These are phyloP conservation scores for Aspergillus indologenus DNA, from an alignment of 495 filamentous ascomycete genomes.

Conservation along the genomic window DNA sequence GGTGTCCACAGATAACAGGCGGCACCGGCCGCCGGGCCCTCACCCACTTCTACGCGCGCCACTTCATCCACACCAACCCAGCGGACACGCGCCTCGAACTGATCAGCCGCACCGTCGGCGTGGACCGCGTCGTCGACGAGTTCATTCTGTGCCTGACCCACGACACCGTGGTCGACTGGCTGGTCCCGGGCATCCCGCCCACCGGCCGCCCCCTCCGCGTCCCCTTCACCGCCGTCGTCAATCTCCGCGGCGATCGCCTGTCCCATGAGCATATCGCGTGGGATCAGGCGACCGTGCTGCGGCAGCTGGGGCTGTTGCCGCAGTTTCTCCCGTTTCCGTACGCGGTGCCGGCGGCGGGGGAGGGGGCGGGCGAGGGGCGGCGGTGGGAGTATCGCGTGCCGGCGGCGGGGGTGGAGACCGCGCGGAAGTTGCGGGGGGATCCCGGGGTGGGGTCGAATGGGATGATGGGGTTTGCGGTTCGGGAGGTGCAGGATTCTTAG, in stretches of 20 bases:
- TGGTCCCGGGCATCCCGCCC: constrained; percentile 67
- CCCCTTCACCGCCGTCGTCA: constrained; percentile 66
- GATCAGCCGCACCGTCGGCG: constrained; percentile 60
- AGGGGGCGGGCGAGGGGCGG: constrained; percentile 34
- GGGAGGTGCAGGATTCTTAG: constrained; percentile 27
- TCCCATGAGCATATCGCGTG: constrained; percentile 77
- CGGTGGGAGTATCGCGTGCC: constrained; percentile 65
- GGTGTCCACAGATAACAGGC: constrained; percentile 47
- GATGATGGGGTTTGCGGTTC: constrained; percentile 50
- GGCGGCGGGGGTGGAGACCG: constrained; percentile 61
- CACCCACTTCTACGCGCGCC: constrained; percentile 58
- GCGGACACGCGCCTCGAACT: constrained; percentile 57
- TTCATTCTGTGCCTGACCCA: constrained; percentile 59
- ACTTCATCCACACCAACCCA: constrained; percentile 68
- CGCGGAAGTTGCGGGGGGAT: constrained; percentile 62
- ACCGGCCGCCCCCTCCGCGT: constrained; percentile 60
- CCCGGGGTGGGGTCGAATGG: constrained; percentile 57
- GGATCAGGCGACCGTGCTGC: constrained; percentile 72
- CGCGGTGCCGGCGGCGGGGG: constrained; percentile 38
- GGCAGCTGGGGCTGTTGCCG: constrained; percentile 62
- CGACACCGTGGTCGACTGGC: constrained; percentile 62
- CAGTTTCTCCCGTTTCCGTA: background rate
- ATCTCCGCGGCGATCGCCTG: constrained; percentile 66
- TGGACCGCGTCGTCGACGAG: constrained; percentile 53
- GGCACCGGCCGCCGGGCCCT: constrained; percentile 60